These are phyloP conservation scores for Filosporella fistucella DNA, from an alignment of 495 filamentous ascomycete genomes.

Conservation along the genomic window DNA sequence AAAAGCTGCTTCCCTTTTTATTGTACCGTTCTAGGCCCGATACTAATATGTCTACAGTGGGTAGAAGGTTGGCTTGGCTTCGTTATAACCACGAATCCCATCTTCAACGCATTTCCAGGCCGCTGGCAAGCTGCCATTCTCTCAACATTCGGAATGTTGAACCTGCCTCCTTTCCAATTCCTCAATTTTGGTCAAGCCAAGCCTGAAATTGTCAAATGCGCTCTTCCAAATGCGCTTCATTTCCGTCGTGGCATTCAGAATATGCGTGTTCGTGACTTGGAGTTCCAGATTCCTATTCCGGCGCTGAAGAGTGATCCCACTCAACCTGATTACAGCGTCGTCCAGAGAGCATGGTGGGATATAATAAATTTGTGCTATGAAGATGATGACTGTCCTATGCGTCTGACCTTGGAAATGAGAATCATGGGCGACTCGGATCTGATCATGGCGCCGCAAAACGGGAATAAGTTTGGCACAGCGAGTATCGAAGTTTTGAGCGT, in stretches of 20 bases:
- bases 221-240: slow-evolving; percentile 45
- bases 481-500: slow-evolving; percentile 47
- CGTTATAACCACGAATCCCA: slow-evolving; percentile 29
- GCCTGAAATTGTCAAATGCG: slow-evolving; percentile 30
- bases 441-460: slow-evolving; percentile 47
- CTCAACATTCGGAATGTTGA: slow-evolving; percentile 34
- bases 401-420: slow-evolving; percentile 47
- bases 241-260: slow-evolving; percentile 51
- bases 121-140: slow-evolving; percentile 40
- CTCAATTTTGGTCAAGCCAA: slow-evolving; percentile 6
- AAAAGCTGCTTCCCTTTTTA: too few relatives aligned
- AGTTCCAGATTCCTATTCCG: slow-evolving; percentile 44
- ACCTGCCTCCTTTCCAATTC: slow-evolving; percentile 35
- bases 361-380: slow-evolving; percentile 41
- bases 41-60: too few relatives aligned
- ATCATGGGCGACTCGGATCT: slow-evolving; percentile 46
- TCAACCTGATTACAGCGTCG: slow-evolving; percentile 37
- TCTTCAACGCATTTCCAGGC: slow-evolving; percentile 39
- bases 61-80: slow-evolving; percentile 39
- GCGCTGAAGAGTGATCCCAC: slow-evolving; percentile 24
- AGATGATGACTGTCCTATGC: slow-evolving; percentile 38
- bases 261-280: slow-evolving; percentile 45
- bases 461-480: slow-evolving; percentile 40
- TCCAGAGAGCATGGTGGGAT: slow-evolving; percentile 49
- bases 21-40: too few relatives aligned